These are phyloP conservation scores for Apiospora rasikravindrae DNA, from an alignment of 2,329 filamentous ascomycete genomes.

Conservation along the genomic window DNA sequence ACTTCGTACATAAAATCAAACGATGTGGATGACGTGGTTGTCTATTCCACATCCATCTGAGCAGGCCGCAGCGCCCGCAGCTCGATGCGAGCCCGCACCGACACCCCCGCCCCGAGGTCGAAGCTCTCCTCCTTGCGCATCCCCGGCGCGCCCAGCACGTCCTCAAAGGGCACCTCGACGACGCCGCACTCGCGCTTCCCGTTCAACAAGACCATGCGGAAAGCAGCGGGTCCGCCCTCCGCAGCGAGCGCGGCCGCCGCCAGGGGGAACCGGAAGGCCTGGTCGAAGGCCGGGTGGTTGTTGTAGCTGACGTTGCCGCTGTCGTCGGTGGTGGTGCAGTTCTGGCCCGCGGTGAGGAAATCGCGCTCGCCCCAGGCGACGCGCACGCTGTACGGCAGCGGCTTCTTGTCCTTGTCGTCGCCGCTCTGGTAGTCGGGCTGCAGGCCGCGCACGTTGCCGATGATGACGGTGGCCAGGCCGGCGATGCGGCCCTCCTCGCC, in stretches of 20 bases:
- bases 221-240: slow-evolving; percentile 28
- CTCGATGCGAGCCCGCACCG: slow-evolving; percentile 43
- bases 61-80: slow-evolving; percentile 37
- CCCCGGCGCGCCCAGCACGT: slow-evolving; percentile 39
- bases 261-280: slow-evolving; percentile 49
- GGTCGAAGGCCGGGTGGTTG: slow-evolving; percentile 54
- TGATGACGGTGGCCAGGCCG: slow-evolving; percentile 49
- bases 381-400: slow-evolving; percentile 43
- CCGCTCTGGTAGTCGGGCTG: slow-evolving; percentile 42
- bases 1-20: too few species aligned
- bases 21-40: too few species aligned
- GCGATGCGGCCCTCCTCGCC: slow-evolving; percentile 38
- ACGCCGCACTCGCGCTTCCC: slow-evolving; percentile 39
- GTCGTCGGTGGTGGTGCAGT: slow-evolving; percentile 41
- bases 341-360: slow-evolving; percentile 48
- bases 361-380: slow-evolving; percentile 47
- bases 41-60: not conserved
- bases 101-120: slow-evolving; percentile 41
- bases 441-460: slow-evolving; percentile 48
- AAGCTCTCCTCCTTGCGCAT: slow-evolving; percentile 40
- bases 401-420: slow-evolving; percentile 34
- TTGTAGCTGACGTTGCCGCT: slow-evolving; percentile 52
- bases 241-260: slow-evolving; percentile 36
- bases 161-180: slow-evolving; percentile 42
- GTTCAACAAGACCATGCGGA: slow-evolving; percentile 43